Evolutionary conservation across 1,284 basidiomycete genomes (phyloP), one percentile per base, ranked within the genome.

Genomic region (Mycosarcoma maydis): DNA sequence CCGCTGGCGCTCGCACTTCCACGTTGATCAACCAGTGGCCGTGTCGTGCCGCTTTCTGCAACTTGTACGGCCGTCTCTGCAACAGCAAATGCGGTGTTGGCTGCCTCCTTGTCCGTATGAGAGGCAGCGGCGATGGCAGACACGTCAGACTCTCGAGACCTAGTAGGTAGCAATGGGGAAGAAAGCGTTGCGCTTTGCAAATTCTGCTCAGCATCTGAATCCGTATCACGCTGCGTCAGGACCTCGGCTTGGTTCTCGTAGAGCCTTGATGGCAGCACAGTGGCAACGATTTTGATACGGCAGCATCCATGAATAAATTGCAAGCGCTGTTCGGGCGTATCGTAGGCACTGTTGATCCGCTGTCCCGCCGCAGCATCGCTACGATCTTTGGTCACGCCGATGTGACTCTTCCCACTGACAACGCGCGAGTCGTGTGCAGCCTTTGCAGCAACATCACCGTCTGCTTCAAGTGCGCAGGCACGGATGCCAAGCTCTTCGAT

Each of bases 401-500:
- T 38, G 8, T 51, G 33, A 19, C 33, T 33, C 34, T 52, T 56
- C 2, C 38, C 53, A 30, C 50, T 50, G 14, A 49, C 61, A n/a
- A 58, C 41, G 29, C 61, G 61, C 19, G 55, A 65, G 23, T 67
- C 48, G 14, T 40, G 36, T 4, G 37, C 36, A 16, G 34, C 8
- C 29, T 52, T 66, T 30, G 42, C 43, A 4, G 52, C 19, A 2
- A 26, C 32, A 36, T 60, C 64, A 24, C 45, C 32, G 29, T 72
- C 69, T 14, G 69, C 69, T 29, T 72, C 62, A 7, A 67, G 30
- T 10, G 59, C 47, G 26, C 69, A 52, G 11, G 67, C 71, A 7
- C 69, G 56, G 11, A 73, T 59, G 45, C 67, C 46, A 20, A 75
- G 68, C 46, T 77, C 75, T 43, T 77, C 75, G 42, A 77, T 70